Conservation (phyloP, 2,329 filamentous ascomycete genomes). For the Fusarium palustre region DNA sequence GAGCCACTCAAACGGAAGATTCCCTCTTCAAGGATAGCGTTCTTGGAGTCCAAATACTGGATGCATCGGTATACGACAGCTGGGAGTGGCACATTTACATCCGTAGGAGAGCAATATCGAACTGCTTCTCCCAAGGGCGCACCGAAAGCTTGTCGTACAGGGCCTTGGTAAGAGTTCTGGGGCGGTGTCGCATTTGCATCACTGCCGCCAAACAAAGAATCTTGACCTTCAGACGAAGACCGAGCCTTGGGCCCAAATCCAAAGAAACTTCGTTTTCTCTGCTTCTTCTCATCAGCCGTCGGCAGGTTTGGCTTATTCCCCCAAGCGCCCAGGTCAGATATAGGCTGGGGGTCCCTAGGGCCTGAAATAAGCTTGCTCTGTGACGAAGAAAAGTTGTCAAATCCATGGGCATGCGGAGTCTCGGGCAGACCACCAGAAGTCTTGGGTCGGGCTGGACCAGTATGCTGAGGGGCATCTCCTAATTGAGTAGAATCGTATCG, state of each 20-base stretch:
- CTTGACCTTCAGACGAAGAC: slow-evolving; percentile 68
- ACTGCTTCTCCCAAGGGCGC: slow-evolving; percentile 88
- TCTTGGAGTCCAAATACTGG: slow-evolving; percentile 87
- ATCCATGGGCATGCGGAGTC: slow-evolving; percentile 49
- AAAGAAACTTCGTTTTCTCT: slow-evolving; percentile 82
- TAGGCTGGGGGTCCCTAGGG: slow-evolving; percentile 85
- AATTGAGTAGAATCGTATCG: slow-evolving; percentile 68
- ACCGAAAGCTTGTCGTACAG: slow-evolving; percentile 82
- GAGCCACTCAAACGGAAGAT: slow-evolving; percentile 98
- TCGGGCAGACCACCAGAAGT: slow-evolving; percentile 53
- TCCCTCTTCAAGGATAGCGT: slow-evolving; percentile 87
- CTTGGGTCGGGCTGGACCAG: slow-evolving; percentile 53
- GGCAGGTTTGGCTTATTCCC: slow-evolving; percentile 76
- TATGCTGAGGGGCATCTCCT: slow-evolving; percentile 62
- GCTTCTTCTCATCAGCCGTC: slow-evolving; percentile 78
- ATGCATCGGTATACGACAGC: slow-evolving; percentile 96
- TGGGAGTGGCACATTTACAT: slow-evolving; percentile 81
- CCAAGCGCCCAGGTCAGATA: slow-evolving; percentile 86
- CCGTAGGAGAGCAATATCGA: slow-evolving; percentile 78
- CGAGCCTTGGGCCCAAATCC: slow-evolving; percentile 73
- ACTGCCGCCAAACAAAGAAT: slow-evolving; percentile 65
- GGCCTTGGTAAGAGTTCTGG: slow-evolving; percentile 61
- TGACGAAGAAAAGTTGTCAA: slow-evolving; percentile 52
- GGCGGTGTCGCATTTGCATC: slow-evolving; percentile 59
- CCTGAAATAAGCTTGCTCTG: slow-evolving; percentile 75